A percentile compares a stretch with the other conserved stretches of the same genome.
Conservation (phyloP, 2,329 filamentous ascomycete species). For the Zymoseptoria ardabiliae region DNA sequence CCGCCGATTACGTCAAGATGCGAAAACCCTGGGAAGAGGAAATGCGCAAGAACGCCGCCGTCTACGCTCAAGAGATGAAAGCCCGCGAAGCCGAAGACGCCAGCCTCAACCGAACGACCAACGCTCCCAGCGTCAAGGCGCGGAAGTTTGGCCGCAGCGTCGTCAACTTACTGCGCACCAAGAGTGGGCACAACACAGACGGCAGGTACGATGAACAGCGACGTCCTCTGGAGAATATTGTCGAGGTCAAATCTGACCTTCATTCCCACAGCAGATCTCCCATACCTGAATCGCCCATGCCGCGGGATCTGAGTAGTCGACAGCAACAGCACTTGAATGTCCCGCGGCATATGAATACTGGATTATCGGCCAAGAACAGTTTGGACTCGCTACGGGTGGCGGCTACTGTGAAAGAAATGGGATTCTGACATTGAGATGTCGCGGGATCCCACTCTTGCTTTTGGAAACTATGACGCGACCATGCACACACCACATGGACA, state of each 20-base stretch:
- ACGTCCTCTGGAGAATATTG: background rate
- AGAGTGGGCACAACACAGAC: slow-evolving; percentile 17
- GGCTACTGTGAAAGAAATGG: background rate
- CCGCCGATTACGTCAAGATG: slow-evolving; percentile 25
- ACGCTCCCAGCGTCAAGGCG: slow-evolving; percentile 28
- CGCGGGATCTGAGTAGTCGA: background rate
- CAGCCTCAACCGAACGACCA: slow-evolving; percentile 17
- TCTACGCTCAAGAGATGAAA: slow-evolving; percentile 25
- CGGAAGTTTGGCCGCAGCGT: slow-evolving; percentile 29
- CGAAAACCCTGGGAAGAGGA: slow-evolving; percentile 29
- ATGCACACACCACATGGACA: background rate
- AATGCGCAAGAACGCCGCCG: slow-evolving; percentile 20
- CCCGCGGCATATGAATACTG: background rate
- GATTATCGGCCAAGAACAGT: background rate
- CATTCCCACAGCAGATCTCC: background rate
- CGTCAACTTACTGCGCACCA: slow-evolving; percentile 28
- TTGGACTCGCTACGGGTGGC: background rate
- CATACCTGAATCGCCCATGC: background rate
- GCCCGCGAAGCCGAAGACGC: slow-evolving; percentile 25
- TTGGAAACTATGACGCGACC: too few relatives aligned
- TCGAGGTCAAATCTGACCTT: background rate
- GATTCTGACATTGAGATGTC: background rate
- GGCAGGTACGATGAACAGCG: slow-evolving; percentile 7
- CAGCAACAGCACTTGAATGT: background rate
- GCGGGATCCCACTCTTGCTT: too few relatives aligned